These are phyloP conservation scores for Eurotiales sp. DNA, from an alignment of 2,329 filamentous ascomycete species.

Conservation along the genomic window DNA sequence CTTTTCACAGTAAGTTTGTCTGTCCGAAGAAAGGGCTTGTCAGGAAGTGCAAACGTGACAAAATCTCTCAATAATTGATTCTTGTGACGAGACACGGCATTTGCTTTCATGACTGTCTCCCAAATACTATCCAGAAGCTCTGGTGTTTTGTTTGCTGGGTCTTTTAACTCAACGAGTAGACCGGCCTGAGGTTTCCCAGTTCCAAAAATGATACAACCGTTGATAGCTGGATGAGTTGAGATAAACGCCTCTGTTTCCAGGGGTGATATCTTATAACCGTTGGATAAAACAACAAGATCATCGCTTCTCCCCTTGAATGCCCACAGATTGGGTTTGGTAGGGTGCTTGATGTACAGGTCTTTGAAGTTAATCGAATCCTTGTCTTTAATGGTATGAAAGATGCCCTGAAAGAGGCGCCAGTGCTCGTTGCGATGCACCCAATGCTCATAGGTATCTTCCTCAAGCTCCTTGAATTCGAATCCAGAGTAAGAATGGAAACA, in stretches of 20 bases:
- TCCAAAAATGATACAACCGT: constrained; percentile 18
- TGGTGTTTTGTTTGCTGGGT: not conserved
- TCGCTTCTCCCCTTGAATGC: constrained; percentile 21
- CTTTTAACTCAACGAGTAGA: constrained; percentile 17
- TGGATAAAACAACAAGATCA: constrained; percentile 23
- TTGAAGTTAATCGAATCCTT: constrained; percentile 23
- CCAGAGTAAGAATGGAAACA: constrained; percentile 18
- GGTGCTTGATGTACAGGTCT: constrained; percentile 19
- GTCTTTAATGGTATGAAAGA: constrained; percentile 29
- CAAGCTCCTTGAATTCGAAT: constrained; percentile 21
- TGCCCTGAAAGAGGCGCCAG: constrained; percentile 21
- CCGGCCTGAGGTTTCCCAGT: constrained; percentile 18
- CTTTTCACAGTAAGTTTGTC: constrained; percentile 10
- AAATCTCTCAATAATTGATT: constrained; percentile 9
- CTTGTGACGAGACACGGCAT: constrained; percentile 6
- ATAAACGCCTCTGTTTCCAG: constrained; percentile 17
- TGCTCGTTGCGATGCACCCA: constrained; percentile 32
- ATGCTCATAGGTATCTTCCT: constrained; percentile 31
- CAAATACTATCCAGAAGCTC: constrained; percentile 4
- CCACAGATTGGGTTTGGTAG: constrained; percentile 23
- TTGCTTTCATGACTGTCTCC: not conserved
- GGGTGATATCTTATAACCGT: constrained; percentile 21
- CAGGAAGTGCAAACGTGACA: constrained; percentile 5
- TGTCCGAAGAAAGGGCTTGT: constrained; percentile 7
- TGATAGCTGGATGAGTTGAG: constrained; percentile 17